Conservation (phyloP, 2,329 filamentous ascomycete species). For the Tympanopsis confertula region DNA sequence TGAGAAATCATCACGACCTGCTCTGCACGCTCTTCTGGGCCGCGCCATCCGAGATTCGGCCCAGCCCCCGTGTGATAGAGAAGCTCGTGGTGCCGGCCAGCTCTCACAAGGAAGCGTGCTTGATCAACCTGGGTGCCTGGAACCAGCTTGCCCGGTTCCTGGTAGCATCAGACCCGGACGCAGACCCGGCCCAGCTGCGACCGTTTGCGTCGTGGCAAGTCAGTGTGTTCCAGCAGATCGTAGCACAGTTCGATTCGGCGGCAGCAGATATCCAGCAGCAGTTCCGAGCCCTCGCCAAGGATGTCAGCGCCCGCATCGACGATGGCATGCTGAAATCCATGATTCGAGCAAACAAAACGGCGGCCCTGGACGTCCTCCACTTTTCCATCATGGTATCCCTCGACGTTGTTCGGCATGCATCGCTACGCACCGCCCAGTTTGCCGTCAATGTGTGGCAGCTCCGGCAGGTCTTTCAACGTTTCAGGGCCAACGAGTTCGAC, state of each 20-base stretch:
- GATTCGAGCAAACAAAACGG: conserved; percentile 37
- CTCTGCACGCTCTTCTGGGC: conserved; percentile 57
- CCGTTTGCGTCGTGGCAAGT: conserved; percentile 45
- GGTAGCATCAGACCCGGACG: conserved; percentile 29
- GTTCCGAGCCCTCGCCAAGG: conserved; percentile 26
- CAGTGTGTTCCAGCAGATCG: conserved; percentile 41
- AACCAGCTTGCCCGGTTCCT: conserved; percentile 48
- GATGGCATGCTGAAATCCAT: conserved; percentile 34
- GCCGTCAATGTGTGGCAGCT: conserved; percentile 37
- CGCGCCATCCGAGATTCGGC: conserved; percentile 40
- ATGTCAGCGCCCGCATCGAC: conserved; percentile 24
- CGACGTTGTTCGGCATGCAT: conserved; percentile 34
- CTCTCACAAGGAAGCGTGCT: conserved; percentile 55
- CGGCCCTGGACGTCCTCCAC: conserved; percentile 38
- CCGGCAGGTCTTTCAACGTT: conserved; percentile 34
- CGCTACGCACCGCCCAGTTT: conserved; percentile 33
- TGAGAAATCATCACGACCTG: conserved; percentile 60
- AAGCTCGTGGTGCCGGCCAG: conserved; percentile 44
- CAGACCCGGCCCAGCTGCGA: conserved; percentile 26
- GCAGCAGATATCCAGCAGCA: conserved; percentile 44
- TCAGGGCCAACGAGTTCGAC: conserved; percentile 27
- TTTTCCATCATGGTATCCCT: conserved; percentile 34
- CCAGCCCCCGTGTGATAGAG: conserved; percentile 40
- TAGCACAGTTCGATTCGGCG: conserved; percentile 44
- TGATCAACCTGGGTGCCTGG: conserved; percentile 54